Evolutionary conservation across 83 land plant species (phyloP).

Genomic region (Picea mariana): DNA sequence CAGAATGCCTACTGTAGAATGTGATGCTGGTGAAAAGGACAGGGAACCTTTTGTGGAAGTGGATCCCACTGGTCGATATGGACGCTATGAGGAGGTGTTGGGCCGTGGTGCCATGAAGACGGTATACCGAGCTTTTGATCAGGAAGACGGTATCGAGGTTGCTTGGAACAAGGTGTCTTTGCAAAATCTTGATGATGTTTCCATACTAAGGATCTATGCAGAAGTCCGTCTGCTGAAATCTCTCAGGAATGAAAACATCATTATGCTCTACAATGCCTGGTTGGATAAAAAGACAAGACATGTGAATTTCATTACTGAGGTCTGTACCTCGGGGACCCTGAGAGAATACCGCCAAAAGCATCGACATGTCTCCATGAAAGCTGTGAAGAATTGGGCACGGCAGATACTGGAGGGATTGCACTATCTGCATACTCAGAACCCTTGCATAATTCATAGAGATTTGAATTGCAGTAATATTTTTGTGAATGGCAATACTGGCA

Average conservation of each 20-base stretch:
- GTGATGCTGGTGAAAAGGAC: conserved; percentile 10
- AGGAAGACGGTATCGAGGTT: conserved; percentile 86
- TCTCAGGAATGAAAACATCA: conserved; percentile 65
- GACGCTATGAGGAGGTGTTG: conserved; percentile 72
- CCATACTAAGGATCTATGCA: conserved; percentile 52
- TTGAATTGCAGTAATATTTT: conserved; percentile 86
- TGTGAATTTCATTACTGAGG: conserved; percentile 82
- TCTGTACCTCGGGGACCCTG: conserved; percentile 79
- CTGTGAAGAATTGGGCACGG: conserved; percentile 74
- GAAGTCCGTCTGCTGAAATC: conserved; percentile 66
- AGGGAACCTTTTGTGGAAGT: conserved; percentile 67
- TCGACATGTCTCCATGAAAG: conserved; percentile 68
- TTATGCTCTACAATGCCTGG: conserved; percentile 51
- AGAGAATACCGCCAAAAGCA: conserved; percentile 77
- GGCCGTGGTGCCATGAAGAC: conserved; percentile 78
- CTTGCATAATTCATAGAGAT: conserved; percentile 85
- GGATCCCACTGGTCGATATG: conserved; percentile 78
- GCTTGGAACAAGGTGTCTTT: conserved; percentile 86
- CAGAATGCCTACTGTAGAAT: neutral
- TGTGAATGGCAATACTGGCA: conserved; percentile 80
- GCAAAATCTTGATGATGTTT: conserved; percentile 35
- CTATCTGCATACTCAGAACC: conserved; percentile 73
- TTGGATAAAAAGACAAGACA: conserved; percentile 36
- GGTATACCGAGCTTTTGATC: conserved; percentile 84
- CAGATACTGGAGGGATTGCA: conserved; percentile 72